Base-by-base conservation (phyloP, 164 flowering plant species). In the Warburgia ugandensis region DNA sequence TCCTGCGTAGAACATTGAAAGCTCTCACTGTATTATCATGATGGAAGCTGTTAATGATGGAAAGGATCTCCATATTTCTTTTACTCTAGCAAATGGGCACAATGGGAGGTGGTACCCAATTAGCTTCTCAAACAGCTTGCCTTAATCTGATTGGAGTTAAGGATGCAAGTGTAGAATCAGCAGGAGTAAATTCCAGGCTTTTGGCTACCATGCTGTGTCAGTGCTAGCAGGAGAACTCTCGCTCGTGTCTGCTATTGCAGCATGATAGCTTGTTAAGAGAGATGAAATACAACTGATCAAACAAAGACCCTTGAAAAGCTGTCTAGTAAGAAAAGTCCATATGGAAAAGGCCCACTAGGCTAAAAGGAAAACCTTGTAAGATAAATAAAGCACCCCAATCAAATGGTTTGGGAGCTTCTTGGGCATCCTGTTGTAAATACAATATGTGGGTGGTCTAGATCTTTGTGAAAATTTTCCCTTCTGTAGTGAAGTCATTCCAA, bases 61-160 rank as follows among this genome's bases (percentile, higher is more conserved):
- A 5, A 81, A 69, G 56, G 94, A 84, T 52, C 77, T 87, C 59
- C 89, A 86, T 50, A 16, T 84, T 36, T 84, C 96, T 47, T 92
- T 81, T 1, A 73, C 86, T 29, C 83, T 86, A 92, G 92, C 92
- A 86, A 89, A 90, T 86, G 55, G 95, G 95, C 5, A 86, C 95
- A 13, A 78, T 86, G 8, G 91, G 91, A 14, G 95, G 95, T 21
- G 95, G 95, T 11, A 83, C 88, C 38, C 86, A 80, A 51, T 77
- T 87, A n/a, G 86, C 86, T 27, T 82, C 96, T 26, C 94, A 87
- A 48, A 73, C 94, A 11, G 96, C 96, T 27, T 87, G 96, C 60
- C 56, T 84, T 45, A 87, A 87, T 59, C 66, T 87, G 13, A 77
- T 84, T 13, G 90, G 96, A 0, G 90, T 82, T 27, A 87, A 84